Evolutionary conservation across 371 early-diverging fungal species (phyloP), one percentile per base, ranked within the genome.

Genomic region (Mortierella sp.): DNA sequence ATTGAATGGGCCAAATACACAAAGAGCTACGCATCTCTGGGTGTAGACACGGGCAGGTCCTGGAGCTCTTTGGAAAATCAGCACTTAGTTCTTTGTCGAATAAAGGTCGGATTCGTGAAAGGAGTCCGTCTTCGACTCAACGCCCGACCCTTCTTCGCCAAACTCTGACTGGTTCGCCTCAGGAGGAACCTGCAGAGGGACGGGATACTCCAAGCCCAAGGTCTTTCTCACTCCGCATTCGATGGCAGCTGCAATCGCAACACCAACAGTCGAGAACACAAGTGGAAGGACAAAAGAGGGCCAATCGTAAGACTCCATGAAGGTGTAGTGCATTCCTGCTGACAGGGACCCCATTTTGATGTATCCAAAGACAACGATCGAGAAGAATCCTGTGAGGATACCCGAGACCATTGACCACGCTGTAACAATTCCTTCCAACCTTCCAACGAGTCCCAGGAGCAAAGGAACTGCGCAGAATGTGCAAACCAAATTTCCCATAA

Each of bases 401-500:
- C 80, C 83, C 60, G 81, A 79, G 29, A 82, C 15, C 23, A 72
- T 80, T 1, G 80, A 66, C 21, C 52, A 37, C 0, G 52, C 60
- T 6, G 64, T 71, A 15, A 71, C 60, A 55, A 37, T 45, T 26
- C 57, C 72, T 57, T 65, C 72, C 62, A 61, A 57, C 47, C 56
- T 67, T 9, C 56, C 68, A 26, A 74, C 45, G 25, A 87, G 69
- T 4, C 88, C 88, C 15, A 82, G 37, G 25, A 84, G 66, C 26
- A 88, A 43, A 1, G 88, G 88, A 6, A 84, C 28, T 28, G 76
- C 65, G 16, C 74, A 47, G 62, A 67, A 68, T 19, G 84, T 74
- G 19, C 85, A 79, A 45, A 86, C 52, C 81, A 85, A 46, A 75
- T 88, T 88, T 26, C 74, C 65, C 64, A 86, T 60, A 19, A 85